These are phyloP conservation scores for Fallopia convolvulus DNA, from an alignment of 148 eudicot species.

Conservation along the genomic window DNA sequence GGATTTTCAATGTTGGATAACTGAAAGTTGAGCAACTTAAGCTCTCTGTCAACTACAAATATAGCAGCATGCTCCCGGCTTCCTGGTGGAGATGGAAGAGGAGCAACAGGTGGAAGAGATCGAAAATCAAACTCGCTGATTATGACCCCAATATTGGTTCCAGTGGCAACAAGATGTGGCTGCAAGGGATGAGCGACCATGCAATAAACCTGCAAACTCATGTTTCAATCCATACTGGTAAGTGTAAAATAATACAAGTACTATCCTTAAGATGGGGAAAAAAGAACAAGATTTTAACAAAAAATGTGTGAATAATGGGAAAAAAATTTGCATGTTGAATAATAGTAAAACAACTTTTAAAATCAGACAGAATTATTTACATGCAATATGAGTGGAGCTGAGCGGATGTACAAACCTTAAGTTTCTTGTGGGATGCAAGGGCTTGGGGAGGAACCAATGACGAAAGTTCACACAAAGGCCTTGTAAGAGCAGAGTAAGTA, in stretches of 20 bases:
- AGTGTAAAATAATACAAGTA: background rate
- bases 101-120: conserved; percentile 89
- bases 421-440: conserved; percentile 85
- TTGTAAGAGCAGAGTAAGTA: conserved; percentile 86
- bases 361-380: background rate
- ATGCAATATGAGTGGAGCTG: background rate
- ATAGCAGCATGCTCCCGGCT: conserved; percentile 89
- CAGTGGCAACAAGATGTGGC: conserved; percentile 97
- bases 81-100: conserved; percentile 77
- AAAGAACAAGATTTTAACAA: background rate
- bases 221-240: background rate
- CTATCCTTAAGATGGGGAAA: background rate
- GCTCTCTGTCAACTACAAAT: conserved; percentile 78
- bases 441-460: conserved; percentile 84
- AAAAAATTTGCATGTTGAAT: background rate
- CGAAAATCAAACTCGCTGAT: conserved; percentile 89
- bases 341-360: background rate
- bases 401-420: conserved; percentile 46
- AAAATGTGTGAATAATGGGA: background rate
- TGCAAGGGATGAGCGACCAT: conserved; percentile 98
- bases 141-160: conserved; percentile 83
- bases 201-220: conserved; percentile 66
- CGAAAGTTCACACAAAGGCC: conserved; percentile 95
- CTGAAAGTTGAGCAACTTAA: conserved; percentile 76
- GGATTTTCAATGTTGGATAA: conserved; percentile 74